phyloP scores from a whole-genome alignment of 2,329 filamentous ascomycete genomes.

The Leptographium galeiforme region DNA sequence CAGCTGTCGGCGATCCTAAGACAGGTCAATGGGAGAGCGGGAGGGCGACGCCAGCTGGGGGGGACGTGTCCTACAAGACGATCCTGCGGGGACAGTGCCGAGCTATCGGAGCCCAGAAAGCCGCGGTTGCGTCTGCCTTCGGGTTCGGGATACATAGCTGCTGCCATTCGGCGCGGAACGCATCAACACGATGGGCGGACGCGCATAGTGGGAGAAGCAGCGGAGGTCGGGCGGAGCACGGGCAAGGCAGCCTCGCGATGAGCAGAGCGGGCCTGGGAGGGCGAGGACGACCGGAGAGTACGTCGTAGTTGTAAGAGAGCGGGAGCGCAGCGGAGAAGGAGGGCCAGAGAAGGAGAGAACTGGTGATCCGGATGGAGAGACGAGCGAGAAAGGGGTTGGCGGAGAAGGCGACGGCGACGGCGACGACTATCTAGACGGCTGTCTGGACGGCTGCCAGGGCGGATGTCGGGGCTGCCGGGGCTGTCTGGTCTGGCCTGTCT shows the following conservation, averaged over 20 bases:
- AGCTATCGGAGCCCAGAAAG: conserved; percentile 36
- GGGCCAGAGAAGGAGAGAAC: neutral
- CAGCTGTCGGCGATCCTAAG: conserved; percentile 35
- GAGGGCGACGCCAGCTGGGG: neutral
- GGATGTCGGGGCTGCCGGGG: neutral
- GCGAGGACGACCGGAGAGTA: neutral
- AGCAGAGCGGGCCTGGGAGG: neutral
- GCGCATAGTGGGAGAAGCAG: neutral
- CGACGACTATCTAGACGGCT: neutral
- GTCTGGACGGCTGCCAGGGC: neutral
- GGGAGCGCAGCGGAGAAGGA: neutral
- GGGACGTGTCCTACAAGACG: conserved; percentile 24
- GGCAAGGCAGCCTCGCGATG: neutral
- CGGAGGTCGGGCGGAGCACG: neutral
- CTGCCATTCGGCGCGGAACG: conserved; percentile 4
- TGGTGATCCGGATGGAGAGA: neutral
- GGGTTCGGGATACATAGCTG: conserved; percentile 20
- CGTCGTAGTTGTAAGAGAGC: neutral
- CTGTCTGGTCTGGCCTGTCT: no score
- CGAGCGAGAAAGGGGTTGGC: no score
- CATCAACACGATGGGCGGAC: neutral
- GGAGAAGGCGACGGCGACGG: neutral
- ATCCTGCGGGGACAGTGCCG: conserved; percentile 35
- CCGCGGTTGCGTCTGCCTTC: conserved; percentile 30
- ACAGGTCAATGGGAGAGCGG: neutral